phyloP scores from a whole-genome alignment of 208 protist species.

The Jaenimonas drosophilae region DNA sequence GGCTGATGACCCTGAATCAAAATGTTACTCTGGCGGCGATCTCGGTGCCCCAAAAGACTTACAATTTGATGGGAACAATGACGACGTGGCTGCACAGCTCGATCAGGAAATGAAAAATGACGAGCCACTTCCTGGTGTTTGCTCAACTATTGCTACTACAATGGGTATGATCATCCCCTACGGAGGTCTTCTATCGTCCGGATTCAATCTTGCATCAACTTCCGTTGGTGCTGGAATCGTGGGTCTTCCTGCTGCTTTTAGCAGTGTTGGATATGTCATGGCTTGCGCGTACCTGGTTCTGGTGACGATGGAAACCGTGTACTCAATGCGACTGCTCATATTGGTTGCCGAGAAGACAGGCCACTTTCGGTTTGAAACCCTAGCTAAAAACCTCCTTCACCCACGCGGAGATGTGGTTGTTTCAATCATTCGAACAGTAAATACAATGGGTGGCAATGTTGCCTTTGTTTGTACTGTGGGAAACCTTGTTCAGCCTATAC shows the following conservation, averaged over 20 bases:
- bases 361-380: conserved; percentile 25
- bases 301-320: conserved; percentile 23
- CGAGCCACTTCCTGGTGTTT: conserved; percentile 8
- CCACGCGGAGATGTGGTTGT: conserved; percentile 10
- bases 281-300: conserved; percentile 33
- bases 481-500: conserved; percentile 25
- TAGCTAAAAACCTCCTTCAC: conserved; percentile 20
- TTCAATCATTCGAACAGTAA: conserved; percentile 14
- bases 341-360: conserved; percentile 19
- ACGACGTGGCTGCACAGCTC: too few relatives aligned
- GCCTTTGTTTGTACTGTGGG: conserved; percentile 47
- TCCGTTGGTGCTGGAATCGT: conserved; percentile 62
- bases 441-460: conserved; percentile 34
- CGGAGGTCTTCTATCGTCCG: conserved; percentile 25
- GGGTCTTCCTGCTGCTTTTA: conserved; percentile 38
- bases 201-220: conserved; percentile 34
- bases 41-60: too few relatives aligned
- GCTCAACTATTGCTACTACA: neutral
- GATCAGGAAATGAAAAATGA: too few relatives aligned
- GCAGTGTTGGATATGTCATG: conserved; percentile 34
- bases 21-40: too few relatives aligned
- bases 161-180: conserved; percentile 18
- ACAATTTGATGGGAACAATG: too few relatives aligned
- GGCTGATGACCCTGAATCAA: too few relatives aligned
- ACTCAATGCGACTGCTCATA: conserved; percentile 43